Percentiles rank a stretch among this genome's conserved stretches.
Conservation (phyloP, 2,329 filamentous ascomycete genomes). For the Pseudonectria foliicola region DNA sequence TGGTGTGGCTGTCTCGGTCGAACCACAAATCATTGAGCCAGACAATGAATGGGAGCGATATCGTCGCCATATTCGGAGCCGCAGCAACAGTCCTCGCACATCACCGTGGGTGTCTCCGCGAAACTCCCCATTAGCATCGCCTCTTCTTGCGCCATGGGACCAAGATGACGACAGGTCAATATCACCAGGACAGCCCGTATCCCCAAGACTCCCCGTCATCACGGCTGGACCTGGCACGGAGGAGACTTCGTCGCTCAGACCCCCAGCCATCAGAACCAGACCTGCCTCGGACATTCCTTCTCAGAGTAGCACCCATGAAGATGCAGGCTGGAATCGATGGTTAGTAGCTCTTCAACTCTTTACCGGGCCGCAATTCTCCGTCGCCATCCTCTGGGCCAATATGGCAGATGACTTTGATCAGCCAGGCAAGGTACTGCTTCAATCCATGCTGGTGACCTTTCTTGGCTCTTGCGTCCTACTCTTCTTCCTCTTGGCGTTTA, state of each 20-base stretch:
- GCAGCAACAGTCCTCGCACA: conserved; percentile 18
- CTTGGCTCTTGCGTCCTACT: conserved; percentile 62
- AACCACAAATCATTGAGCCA: conserved; percentile 27
- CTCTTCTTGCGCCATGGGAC: conserved; percentile 13
- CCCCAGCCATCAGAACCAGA: conserved; percentile 20
- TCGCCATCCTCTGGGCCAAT: conserved; percentile 69
- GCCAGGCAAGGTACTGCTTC: conserved; percentile 44
- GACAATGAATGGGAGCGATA: conserved; percentile 56
- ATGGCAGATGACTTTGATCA: conserved; percentile 50
- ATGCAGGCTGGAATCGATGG: conserved; percentile 81
- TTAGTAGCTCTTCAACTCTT: conserved; percentile 79
- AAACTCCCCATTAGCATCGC: conserved; percentile 2
- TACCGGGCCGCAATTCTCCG: conserved; percentile 76
- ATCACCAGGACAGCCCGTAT: background rate
- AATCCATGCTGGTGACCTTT: conserved; percentile 57
- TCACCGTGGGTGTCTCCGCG: conserved; percentile 6
- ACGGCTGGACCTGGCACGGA: conserved; percentile 2
- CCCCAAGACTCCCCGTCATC: no score
- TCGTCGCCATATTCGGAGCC: conserved; percentile 36
- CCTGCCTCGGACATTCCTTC: conserved; percentile 27
- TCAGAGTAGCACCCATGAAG: conserved; percentile 27
- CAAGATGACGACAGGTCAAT: conserved; percentile 13
- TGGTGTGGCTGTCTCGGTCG: conserved; percentile 29
- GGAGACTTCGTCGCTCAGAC: conserved; percentile 12
- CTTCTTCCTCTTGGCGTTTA: conserved; percentile 59